Base-by-base conservation (phyloP, 2,329 filamentous ascomycete species). In the Neonectria sp. region DNA sequence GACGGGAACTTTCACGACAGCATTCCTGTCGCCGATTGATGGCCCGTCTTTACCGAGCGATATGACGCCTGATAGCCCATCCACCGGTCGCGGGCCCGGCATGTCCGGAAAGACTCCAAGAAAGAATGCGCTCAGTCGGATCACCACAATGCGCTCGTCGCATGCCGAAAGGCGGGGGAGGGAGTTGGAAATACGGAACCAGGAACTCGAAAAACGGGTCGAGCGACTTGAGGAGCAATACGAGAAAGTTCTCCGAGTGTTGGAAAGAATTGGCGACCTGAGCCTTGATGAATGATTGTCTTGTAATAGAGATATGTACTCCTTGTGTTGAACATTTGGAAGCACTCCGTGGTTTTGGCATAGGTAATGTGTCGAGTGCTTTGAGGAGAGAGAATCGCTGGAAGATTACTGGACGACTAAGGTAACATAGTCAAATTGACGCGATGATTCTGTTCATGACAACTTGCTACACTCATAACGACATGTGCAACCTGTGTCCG, bases 21-120 rank as follows among this genome's bases (percentile, higher is more conserved):
- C 64, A 0, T 40, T 70, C 1, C 31, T 65, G 0, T 71, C 71
- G 0, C 71, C 71, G 1, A 58, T 67, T 5, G 61, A 72, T 2
- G 35, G 60, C 1, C 43, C 46, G 2, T 27, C 15, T 5, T 35
- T 46, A 2, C 24, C 55, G 0, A 55, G 40, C 2, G 24, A 29
- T 4, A 21, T 12, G 12, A 73, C 27, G 0, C 73, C 70, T 1
- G 29, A 17, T 5, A 75, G 71, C n/a, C 71, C 73, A 3, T 75
- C 71, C 2, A 53, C 57, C 2, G 73, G 70, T 2, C 66, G 71
- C 51, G 66, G 58, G 4, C 6, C 5, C 8, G 51, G 9, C 3
- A 27, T 17, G 35, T 27, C 29, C 7, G 31, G n/a, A 27, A 31
- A 45, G 4, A 25, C 17, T 2, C 24, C 35, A 9, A 21, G 7